Evolutionary conservation across 495 filamentous ascomycete species (phyloP).

Genomic region (Hypoxylon lienhwacheense): DNA sequence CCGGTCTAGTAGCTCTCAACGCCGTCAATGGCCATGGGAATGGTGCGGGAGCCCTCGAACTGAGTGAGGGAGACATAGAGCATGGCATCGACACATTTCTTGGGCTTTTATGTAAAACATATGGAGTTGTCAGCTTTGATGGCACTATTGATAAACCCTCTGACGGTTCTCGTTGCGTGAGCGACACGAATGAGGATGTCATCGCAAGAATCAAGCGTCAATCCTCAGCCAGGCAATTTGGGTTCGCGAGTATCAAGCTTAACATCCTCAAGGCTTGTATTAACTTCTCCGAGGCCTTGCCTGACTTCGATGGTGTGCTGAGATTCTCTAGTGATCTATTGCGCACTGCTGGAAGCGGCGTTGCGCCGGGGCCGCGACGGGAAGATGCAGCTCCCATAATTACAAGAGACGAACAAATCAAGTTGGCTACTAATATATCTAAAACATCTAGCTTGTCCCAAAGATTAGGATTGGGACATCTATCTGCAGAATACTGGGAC

Average conservation of each 20-base stretch:
- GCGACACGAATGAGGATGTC: constrained; percentile 52
- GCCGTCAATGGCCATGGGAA: constrained; percentile 47
- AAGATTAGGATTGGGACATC: constrained; percentile 66
- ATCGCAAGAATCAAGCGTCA: constrained; percentile 56
- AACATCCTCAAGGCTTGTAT: constrained; percentile 83
- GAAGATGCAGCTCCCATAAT: constrained; percentile 66
- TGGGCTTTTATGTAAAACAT: constrained; percentile 50
- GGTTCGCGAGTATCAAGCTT: constrained; percentile 71
- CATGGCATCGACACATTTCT: constrained; percentile 63
- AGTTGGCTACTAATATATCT: constrained; percentile 76
- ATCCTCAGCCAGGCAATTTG: constrained; percentile 60
- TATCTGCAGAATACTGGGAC: constrained; percentile 92
- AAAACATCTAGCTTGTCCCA: constrained; percentile 76
- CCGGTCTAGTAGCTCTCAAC: constrained; percentile 70
- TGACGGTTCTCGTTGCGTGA: constrained; percentile 19
- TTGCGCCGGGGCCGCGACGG: constrained; percentile 66
- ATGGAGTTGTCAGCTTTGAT: constrained; percentile 52
- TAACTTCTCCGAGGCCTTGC: constrained; percentile 88
- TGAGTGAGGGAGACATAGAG: constrained; percentile 76
- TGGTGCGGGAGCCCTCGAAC: constrained; percentile 67
- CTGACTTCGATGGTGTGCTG: constrained; percentile 86
- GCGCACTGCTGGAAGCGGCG: constrained; percentile 75
- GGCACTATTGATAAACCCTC: constrained; percentile 11
- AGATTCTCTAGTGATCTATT: constrained; percentile 82
- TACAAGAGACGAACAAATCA: constrained; percentile 78